These are phyloP conservation scores for Cryptococcus jaspeensis DNA, from an alignment of 1,284 basidiomycete species.

Conservation along the genomic window DNA sequence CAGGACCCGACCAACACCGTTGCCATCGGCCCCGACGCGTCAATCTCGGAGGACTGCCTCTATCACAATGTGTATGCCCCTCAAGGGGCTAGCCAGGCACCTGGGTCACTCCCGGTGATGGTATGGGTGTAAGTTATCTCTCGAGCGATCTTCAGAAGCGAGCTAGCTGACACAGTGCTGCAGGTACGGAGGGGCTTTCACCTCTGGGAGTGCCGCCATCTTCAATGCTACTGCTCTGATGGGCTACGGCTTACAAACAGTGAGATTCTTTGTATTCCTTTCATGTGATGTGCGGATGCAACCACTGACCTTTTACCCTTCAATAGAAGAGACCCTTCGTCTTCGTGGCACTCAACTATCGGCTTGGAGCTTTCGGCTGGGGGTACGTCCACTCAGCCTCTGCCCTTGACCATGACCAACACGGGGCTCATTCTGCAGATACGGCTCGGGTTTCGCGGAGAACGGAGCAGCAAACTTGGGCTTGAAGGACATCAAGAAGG, in stretches of 20 bases:
- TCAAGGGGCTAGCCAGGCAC: neutral
- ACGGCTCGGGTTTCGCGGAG: constrained; percentile 34
- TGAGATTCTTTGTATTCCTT: too few relatives aligned
- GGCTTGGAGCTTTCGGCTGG: constrained; percentile 55
- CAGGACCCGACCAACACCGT: too few relatives aligned
- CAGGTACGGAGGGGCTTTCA: constrained; percentile 7
- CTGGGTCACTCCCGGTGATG: constrained; percentile 9
- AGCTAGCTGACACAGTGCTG: neutral
- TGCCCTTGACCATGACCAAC: neutral
- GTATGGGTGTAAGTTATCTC: constrained; percentile 5
- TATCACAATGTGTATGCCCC: constrained; percentile 49
- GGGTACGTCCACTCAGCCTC: neutral
- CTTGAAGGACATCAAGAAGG: constrained; percentile 51
- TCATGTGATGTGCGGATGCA: too few relatives aligned
- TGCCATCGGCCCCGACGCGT: neutral
- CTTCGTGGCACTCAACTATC: constrained; percentile 53
- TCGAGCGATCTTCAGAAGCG: neutral
- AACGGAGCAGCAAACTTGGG: constrained; percentile 46
- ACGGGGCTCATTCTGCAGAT: neutral
- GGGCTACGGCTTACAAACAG: constrained; percentile 1
- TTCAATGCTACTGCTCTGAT: constrained; percentile 1
- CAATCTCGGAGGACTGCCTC: constrained; percentile 50
- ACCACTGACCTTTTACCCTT: constrained; percentile 5
- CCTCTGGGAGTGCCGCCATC: constrained; percentile 2
- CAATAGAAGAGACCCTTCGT: constrained; percentile 44